Evolutionary conservation across 2,329 filamentous ascomycete genomes (phyloP), one percentile per base, ranked within the genome.

Genomic region (Epichloe sp.): DNA sequence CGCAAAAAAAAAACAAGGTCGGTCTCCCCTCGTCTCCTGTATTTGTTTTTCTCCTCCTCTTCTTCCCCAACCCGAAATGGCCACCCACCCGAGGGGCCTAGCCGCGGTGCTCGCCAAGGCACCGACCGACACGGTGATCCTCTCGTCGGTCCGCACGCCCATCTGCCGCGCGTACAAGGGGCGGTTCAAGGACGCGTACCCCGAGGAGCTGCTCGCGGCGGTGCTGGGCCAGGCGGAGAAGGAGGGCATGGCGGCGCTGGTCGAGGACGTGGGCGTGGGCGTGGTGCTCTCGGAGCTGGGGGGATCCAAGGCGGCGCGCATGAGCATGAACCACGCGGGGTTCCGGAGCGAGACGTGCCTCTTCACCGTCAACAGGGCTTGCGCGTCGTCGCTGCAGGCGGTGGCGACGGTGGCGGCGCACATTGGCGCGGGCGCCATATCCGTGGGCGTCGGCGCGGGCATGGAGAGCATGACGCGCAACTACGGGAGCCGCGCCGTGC

Each of bases 391-490:
- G 2, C 75, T 96, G 47, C 83, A 87, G 58, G 83, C 85, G 26
- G 84, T 96, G 48, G 84, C 88, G 1, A 71, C 75, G 14, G 74
- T 95, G 3, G 85, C 86, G 5, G 81, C 85, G 52, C 76, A 83
- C 55, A 93, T 96, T 59, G 77, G 80, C n/a, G 74, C 78, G 0
- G 88, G 86, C 1, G 77, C 79, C 58, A 85, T 91, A 48, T 78
- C 82, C 55, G 74, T 77, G 0, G 90, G 88, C 53, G 80, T 96
- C 55, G 90, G 83, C 10, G 90, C 86, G 2, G 90, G 90, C 34
- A 95, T 94, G 86, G 90, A 96, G 77, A 91, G 85, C 70, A 96
- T 96, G 90, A 95, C 88, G 56, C 73, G 85, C 57, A 95, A 95
- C 70, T 96, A 96, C 68, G 89, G 83, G 48, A 80, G 74, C 26